Evolutionary conservation across 345 rosid species (phyloP).

Genomic region (Murraya paniculata): DNA sequence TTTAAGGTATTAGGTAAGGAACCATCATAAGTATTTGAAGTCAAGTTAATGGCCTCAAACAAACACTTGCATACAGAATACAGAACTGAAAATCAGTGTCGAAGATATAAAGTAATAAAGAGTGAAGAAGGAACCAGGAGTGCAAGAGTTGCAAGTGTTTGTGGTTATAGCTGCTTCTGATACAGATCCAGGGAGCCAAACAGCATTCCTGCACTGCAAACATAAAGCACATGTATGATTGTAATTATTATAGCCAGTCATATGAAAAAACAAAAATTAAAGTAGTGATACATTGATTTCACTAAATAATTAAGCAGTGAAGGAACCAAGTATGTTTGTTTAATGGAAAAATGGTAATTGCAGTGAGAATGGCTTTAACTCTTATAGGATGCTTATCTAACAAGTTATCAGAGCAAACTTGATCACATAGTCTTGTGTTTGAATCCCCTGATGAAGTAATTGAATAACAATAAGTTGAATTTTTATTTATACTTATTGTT

Average conservation of each 20-base stretch:
- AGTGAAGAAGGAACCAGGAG: constrained; percentile 54
- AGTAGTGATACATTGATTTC: not conserved
- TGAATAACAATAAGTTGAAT: not conserved
- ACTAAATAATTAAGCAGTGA: not conserved
- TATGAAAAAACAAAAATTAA: not conserved
- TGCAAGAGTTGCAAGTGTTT: constrained; percentile 67
- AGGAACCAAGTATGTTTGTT: not conserved
- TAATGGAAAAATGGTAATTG: not conserved
- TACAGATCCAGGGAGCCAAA: constrained; percentile 96
- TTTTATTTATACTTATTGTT: not conserved
- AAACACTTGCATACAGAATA: not conserved
- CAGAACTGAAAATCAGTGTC: constrained; percentile 4
- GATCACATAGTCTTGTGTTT: not conserved
- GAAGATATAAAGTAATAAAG: not conserved
- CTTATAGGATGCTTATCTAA: not conserved
- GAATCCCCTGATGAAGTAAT: not conserved
- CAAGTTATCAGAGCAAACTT: not conserved
- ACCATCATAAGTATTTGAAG: not conserved
- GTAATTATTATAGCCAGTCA: not conserved
- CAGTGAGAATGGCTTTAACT: not conserved
- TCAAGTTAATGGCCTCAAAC: not conserved
- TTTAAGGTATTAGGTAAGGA: not conserved
- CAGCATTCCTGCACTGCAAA: constrained; percentile 84
- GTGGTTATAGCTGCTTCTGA: constrained; percentile 81
- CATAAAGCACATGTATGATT: not conserved